Percentiles rank a stretch among this genome's conserved stretches.
These are phyloP conservation scores for Aspergillus transmontanensis DNA, from an alignment of 2,329 filamentous ascomycete species.

Conservation along the genomic window DNA sequence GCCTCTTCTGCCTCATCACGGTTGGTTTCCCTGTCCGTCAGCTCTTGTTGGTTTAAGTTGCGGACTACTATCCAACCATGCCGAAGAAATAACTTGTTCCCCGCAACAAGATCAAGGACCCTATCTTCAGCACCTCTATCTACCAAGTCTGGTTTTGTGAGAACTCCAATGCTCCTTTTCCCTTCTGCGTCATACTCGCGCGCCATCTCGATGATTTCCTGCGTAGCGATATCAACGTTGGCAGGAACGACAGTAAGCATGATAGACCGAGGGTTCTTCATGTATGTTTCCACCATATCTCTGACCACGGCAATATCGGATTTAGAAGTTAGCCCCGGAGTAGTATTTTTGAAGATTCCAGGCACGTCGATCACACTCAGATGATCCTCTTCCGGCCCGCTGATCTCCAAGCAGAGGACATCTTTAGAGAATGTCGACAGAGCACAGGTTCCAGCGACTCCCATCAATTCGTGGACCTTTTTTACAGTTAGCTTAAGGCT, in stretches of 20 bases:
- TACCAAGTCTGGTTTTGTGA: constrained; percentile 65
- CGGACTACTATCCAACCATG: constrained; percentile 37
- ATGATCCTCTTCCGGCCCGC: constrained; percentile 42
- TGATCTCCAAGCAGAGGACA: constrained; percentile 47
- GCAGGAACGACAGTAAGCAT: constrained; percentile 49
- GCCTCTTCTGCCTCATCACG: constrained; percentile 34
- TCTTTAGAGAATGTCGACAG: constrained; percentile 43
- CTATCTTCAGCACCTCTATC: constrained; percentile 32
- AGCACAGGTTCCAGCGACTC: constrained; percentile 21
- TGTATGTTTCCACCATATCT: constrained; percentile 43
- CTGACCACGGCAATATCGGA: constrained; percentile 41
- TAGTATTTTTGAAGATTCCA: constrained; percentile 47
- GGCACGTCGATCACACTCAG: constrained; percentile 52
- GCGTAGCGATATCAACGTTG: constrained; percentile 49
- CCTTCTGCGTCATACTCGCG: constrained; percentile 39
- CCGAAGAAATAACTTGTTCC: constrained; percentile 22
- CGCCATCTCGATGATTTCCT: constrained; percentile 49
- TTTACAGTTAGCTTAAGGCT: neutral
- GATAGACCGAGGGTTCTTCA: constrained; percentile 42
- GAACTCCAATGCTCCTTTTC: constrained; percentile 46
- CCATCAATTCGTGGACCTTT: constrained; percentile 30
- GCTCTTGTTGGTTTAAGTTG: constrained; percentile 35
- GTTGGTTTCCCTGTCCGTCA: constrained; percentile 20
- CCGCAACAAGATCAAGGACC: constrained; percentile 32
- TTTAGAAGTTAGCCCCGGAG: constrained; percentile 37